Evolutionary conservation across 2,329 filamentous ascomycete species (phyloP), one percentile per base, ranked within the genome.

Genomic region (Penicillium sp.): DNA sequence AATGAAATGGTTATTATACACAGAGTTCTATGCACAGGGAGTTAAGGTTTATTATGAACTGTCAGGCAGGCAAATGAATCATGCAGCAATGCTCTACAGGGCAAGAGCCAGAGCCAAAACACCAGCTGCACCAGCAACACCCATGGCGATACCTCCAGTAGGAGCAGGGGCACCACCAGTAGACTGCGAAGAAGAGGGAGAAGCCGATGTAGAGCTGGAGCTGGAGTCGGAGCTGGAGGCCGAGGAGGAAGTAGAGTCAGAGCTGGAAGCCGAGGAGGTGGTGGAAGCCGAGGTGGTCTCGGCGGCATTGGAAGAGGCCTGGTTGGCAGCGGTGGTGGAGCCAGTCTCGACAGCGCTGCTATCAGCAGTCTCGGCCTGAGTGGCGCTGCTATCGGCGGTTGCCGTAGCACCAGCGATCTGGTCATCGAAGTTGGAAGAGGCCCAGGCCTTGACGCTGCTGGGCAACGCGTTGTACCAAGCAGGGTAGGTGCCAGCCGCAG

Each of bases 401-500:
- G 43, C 42, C 12, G 39, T 27, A 13, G 27, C 25, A 29, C 21
- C 41, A 25, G 25, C 7, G 6, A 55, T 0, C 17, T 33, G 29
- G 10, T 42, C n/a, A 2, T 42, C 27, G 1, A 56, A 25, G 6
- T 54, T 7, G 25, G 51, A 35, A 36, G 64, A 62, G 23, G 67
- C 55, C 57, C 66, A 71, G 29, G 63, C 67, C 58, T 69, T 65
- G 31, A 68, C 65, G 36, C 61, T 61, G 41, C 45, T 53, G 12
- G 68, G 69, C 10, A 71, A 61, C 17, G 49, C 50, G 50, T 66
- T 64, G 49, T 70, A 71, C 69, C 69, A 70, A 47, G 53, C 64
- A 4, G 68, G 67, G 12, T 62, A 62, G 51, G 60, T 63, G 12
- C 65, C 68, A 31, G 65, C 64, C 7, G 52, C 36, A 47, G 57